Evolutionary conservation across 2,329 filamentous ascomycete species (phyloP), one percentile per base, ranked within the genome.

Genomic region (Stemphylium lycopersici): DNA sequence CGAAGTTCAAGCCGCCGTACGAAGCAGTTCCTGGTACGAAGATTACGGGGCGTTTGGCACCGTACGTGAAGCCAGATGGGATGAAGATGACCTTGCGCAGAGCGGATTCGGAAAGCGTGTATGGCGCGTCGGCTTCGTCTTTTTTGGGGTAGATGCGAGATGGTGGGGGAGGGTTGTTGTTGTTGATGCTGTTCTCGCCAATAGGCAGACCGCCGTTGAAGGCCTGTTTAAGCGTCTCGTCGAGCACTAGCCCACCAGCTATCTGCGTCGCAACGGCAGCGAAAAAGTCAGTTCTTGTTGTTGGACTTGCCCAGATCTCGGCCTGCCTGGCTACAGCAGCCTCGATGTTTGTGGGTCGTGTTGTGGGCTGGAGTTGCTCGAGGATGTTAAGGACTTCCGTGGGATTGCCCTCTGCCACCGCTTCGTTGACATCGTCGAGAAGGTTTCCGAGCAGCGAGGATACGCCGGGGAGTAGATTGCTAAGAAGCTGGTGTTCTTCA

Each of bases 11-110:
- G 40, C 78, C 79, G 2, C 79, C 82, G 11, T 79, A 80, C 24
- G 76, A 62, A 11, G 79, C 81, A 0, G 83, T 85, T 2, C 83
- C 83, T 2, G 82, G 82, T 5, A 85, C 75, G 10, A 86, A 75
- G 11, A 85, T 74, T 15, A 84, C 76, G 0, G 82, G 81, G 12
- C 72, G 62, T 11, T 80, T 80, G 56, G 75, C 78, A 11, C 76
- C 77, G 15, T 59, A 61, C 1, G 65, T 58, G 71, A 84, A 85
- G 12, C 65, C 69, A 0, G 73, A 38, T 1, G 83, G 82, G 39
- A 84, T 83, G 63, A 79, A 78, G 47, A 86, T 83, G 2, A 79
- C 83, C n/a, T 75, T 66, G 22, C 81, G 79, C 13, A 86, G 75
- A 8, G 70, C 62, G 0, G 62, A 52, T 62, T 85, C 82, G 0